These are phyloP conservation scores for Ganoderma lucidum DNA, from an alignment of 1,284 basidiomycete genomes.

Conservation along the genomic window DNA sequence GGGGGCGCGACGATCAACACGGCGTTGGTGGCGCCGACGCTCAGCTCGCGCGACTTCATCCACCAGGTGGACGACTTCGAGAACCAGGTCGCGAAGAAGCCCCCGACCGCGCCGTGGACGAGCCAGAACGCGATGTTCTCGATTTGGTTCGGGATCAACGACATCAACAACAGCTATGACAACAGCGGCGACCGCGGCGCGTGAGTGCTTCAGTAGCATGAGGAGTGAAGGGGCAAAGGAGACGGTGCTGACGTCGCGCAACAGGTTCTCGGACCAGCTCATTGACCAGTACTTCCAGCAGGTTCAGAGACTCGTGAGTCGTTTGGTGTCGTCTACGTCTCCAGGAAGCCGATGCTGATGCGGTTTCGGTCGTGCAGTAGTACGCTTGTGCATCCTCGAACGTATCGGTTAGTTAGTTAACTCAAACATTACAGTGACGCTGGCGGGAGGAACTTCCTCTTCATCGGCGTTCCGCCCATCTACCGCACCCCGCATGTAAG, in stretches of 20 bases:
- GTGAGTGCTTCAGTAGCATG: conserved; percentile 43
- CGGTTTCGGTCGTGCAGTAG: conserved; percentile 29
- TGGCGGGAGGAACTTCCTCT: conserved; percentile 66
- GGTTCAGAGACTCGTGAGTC: conserved; percentile 58
- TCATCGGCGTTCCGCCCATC: conserved; percentile 64
- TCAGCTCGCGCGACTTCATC: conserved; percentile 55
- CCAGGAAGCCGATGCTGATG: neutral
- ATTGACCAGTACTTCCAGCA: conserved; percentile 61
- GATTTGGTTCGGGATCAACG: conserved; percentile 69
- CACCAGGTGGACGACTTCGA: conserved; percentile 66
- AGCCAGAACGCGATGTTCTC: conserved; percentile 61
- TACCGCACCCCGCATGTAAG: conserved; percentile 60
- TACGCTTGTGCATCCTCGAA: conserved; percentile 22
- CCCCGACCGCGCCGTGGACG: conserved; percentile 59
- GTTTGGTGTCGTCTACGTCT: no score
- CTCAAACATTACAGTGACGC: conserved; percentile 40
- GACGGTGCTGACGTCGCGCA: neutral
- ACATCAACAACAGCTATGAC: conserved; percentile 62
- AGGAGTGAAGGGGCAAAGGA: neutral
- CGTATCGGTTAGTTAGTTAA: no score
- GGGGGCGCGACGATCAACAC: conserved; percentile 69
- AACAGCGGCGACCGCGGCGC: conserved; percentile 53
- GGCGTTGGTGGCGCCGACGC: conserved; percentile 53
- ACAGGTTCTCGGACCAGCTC: conserved; percentile 57
- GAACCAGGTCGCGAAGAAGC: conserved; percentile 49